Conservation (phyloP, 139 green algal genomes). For the Chlamydomonas sp. region DNA sequence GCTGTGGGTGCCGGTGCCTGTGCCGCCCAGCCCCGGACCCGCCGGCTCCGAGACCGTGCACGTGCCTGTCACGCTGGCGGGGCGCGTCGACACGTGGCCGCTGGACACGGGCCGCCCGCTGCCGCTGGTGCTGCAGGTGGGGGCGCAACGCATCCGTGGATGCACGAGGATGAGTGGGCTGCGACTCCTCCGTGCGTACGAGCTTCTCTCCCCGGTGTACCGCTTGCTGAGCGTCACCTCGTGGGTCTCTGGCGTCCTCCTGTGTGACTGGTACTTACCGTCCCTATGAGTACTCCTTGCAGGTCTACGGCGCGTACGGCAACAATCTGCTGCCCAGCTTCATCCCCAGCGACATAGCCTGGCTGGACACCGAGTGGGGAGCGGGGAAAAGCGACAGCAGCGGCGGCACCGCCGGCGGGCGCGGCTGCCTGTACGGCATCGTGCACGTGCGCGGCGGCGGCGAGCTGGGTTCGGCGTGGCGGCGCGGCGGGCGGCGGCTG, state of each 20-base stretch:
- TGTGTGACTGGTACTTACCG: no score
- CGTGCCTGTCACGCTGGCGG: slow-evolving; percentile 15
- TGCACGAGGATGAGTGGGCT: no score
- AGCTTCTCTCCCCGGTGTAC: no score
- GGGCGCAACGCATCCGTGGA: no score
- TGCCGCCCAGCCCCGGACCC: not conserved
- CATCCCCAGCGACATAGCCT: slow-evolving; percentile 55
- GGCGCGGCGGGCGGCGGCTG: slow-evolving; percentile 50
- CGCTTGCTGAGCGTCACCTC: no score
- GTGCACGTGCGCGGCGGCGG: slow-evolving; percentile 80
- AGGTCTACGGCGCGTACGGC: slow-evolving; percentile 79
- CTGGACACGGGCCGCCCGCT: not conserved
- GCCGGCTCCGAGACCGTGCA: not conserved
- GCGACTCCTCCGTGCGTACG: slow-evolving; percentile 3
- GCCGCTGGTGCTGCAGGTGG: slow-evolving; percentile 10
- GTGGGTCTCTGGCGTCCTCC: no score
- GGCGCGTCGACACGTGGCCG: slow-evolving; percentile 17
- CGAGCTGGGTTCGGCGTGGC: slow-evolving; percentile 80
- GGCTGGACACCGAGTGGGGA: slow-evolving; percentile 60
- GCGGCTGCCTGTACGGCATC: slow-evolving; percentile 51
- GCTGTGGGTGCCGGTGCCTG: not conserved
- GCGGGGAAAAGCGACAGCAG: not conserved
- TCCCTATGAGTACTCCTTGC: slow-evolving; percentile 11
- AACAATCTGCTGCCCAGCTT: slow-evolving; percentile 56
- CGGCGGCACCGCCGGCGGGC: not conserved